Conservation (phyloP, 768 basidiomycete genomes). For the Kondoa subrosea region DNA sequence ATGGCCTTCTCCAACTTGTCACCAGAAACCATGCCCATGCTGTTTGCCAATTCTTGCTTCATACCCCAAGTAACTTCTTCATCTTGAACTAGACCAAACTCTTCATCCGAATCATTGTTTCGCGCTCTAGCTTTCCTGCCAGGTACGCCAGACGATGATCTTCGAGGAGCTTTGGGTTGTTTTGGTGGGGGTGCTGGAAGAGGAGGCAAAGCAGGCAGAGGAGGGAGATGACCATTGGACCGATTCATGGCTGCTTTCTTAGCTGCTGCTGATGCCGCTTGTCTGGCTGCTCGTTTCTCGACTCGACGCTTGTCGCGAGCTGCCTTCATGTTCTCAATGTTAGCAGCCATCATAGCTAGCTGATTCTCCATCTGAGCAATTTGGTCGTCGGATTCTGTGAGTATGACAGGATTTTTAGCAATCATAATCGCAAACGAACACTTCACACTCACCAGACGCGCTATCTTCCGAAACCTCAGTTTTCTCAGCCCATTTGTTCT, state of each 20-base stretch:
- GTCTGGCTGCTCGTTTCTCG: constrained; percentile 37
- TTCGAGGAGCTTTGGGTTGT: background rate
- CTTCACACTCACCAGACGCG: background rate
- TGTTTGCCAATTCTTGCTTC: constrained; percentile 95
- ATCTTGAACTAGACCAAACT: constrained; percentile 16
- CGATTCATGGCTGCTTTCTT: constrained; percentile 11
- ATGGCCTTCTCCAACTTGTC: constrained; percentile 74
- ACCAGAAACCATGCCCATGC: constrained; percentile 71
- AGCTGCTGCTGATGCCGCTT: constrained; percentile 29
- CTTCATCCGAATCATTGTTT: constrained; percentile 24
- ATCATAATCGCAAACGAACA: constrained; percentile 3
- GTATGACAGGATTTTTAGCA: background rate
- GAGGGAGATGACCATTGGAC: constrained; percentile 9
- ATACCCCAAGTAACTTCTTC: constrained; percentile 63
- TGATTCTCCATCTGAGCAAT: constrained; percentile 64
- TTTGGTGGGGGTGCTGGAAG: background rate
- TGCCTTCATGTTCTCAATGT: constrained; percentile 45
- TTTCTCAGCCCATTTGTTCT: constrained; percentile 82
- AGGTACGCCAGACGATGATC: background rate
- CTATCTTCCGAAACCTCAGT: constrained; percentile 20
- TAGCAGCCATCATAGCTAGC: constrained; percentile 58
- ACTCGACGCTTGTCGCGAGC: constrained; percentile 46
- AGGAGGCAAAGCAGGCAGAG: constrained; percentile 12
- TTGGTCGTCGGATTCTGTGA: constrained; percentile 28
- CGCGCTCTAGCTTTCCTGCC: background rate